Conservation (phyloP, 495 filamentous ascomycete species). For the Terfezia boudieri region DNA sequence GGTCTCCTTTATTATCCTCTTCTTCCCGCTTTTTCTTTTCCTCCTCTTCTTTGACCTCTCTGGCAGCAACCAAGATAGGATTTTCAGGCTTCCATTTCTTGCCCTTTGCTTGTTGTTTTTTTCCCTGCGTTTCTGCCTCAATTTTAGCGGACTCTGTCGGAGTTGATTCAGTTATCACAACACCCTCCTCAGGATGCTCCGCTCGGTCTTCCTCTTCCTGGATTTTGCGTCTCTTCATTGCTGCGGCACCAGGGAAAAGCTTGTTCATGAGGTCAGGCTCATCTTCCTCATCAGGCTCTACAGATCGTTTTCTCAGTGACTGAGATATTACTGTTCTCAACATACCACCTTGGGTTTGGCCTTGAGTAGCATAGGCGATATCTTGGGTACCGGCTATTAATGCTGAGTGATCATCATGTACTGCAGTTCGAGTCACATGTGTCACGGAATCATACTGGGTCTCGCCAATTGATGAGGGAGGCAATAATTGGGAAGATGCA, state of each 20-base stretch:
- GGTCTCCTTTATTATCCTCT: slow-evolving; percentile 27
- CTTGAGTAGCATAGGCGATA: too few relatives aligned
- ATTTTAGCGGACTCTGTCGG: slow-evolving; percentile 5
- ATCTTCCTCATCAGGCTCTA: slow-evolving; percentile 2
- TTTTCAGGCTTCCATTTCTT: slow-evolving; percentile 31
- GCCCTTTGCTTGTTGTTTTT: slow-evolving; percentile 16
- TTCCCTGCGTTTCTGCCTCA: slow-evolving; percentile 13
- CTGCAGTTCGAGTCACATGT: too few relatives aligned
- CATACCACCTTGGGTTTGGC: too few relatives aligned
- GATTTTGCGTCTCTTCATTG: slow-evolving; percentile 9
- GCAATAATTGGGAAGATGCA: neutral
- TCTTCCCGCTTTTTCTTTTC: slow-evolving; percentile 36
- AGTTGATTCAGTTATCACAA: neutral
- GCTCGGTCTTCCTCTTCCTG: slow-evolving; percentile 7
- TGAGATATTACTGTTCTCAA: neutral
- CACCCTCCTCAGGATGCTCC: neutral
- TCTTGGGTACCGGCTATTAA: too few relatives aligned
- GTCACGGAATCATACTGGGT: too few relatives aligned
- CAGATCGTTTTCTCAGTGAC: neutral
- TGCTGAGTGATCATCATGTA: too few relatives aligned
- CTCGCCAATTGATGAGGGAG: neutral
- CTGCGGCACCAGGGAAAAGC: slow-evolving; percentile 4
- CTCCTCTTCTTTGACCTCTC: slow-evolving; percentile 48
- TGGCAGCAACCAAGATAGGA: slow-evolving; percentile 30
- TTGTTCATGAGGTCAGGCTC: slow-evolving; percentile 3